Evolutionary conservation across 331 rosid genomes (phyloP).

Genomic region (Malus hybrid): DNA sequence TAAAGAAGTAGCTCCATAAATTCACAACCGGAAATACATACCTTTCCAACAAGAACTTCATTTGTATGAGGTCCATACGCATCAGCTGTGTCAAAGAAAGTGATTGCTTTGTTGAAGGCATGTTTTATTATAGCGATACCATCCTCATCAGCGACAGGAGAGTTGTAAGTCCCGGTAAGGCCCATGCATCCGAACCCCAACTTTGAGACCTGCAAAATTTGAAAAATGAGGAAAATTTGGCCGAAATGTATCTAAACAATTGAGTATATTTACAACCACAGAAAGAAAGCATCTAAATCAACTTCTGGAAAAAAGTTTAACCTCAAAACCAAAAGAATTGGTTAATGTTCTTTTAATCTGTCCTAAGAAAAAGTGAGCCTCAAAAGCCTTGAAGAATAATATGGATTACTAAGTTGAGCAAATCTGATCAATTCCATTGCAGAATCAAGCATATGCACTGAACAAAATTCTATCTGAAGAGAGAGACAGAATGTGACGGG

Average conservation of each 20-base stretch:
- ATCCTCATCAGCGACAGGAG: constrained; percentile 41
- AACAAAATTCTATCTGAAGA: not conserved
- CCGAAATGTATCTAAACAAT: no score
- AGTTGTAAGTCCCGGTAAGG: constrained; percentile 24
- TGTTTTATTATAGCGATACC: constrained; percentile 41
- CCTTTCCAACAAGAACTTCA: constrained; percentile 57
- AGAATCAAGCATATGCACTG: not conserved
- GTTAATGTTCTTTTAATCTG: not conserved
- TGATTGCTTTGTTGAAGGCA: constrained; percentile 41
- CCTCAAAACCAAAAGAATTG: not conserved
- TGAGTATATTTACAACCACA: not conserved
- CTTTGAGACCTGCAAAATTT: constrained; percentile 21
- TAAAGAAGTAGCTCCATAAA: no score
- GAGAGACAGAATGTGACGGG: not conserved
- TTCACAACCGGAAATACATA: not conserved
- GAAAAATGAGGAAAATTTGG: no score
- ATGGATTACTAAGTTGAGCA: not conserved
- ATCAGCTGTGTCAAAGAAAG: constrained; percentile 60
- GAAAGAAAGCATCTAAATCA: not conserved
- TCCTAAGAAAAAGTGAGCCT: no score
- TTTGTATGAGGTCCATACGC: constrained; percentile 34
- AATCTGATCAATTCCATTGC: not conserved
- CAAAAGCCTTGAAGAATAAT: no score
- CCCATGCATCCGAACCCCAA: constrained; percentile 30
- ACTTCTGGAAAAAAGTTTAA: not conserved